A percentile compares a stretch with the other conserved stretches of the same genome.
Evolutionary conservation across 2,329 filamentous ascomycete species (phyloP).

Genomic region (Nakataea oryzae): DNA sequence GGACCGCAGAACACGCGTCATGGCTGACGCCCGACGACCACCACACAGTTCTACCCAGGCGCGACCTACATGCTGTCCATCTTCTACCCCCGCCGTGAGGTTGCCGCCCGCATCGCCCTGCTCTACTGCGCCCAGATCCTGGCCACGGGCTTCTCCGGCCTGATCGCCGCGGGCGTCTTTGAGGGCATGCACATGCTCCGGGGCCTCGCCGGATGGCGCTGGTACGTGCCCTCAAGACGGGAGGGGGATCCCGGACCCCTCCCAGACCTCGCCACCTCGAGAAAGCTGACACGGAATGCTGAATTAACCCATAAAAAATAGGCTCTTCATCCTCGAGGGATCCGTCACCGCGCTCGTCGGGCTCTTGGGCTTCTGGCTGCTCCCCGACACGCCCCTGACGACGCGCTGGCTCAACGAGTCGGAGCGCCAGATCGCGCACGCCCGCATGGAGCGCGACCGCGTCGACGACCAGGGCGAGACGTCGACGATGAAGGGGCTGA

Average conservation of each 20-base stretch:
- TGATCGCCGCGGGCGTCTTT: constrained; percentile 35
- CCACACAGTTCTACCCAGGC: constrained; percentile 19
- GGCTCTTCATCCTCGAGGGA: constrained; percentile 24
- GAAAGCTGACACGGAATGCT: background rate
- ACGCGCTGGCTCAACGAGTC: constrained; percentile 11
- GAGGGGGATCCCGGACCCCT: constrained; percentile 10
- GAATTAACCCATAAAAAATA: no score
- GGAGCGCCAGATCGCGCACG: constrained; percentile 17
- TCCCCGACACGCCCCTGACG: constrained; percentile 14
- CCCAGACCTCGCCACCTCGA: background rate
- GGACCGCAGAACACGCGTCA: background rate
- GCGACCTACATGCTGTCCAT: constrained; percentile 28
- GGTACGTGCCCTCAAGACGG: constrained; percentile 15
- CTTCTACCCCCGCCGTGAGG: constrained; percentile 28
- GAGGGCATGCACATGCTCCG: constrained; percentile 32
- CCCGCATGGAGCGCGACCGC: constrained; percentile 16
- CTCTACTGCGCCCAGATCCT: constrained; percentile 24
- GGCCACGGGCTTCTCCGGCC: constrained; percentile 34
- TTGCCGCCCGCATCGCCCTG: constrained; percentile 23
- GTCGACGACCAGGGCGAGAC: constrained; percentile 14
- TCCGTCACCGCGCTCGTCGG: constrained; percentile 20
- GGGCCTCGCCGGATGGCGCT: constrained; percentile 39
- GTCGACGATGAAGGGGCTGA: constrained; percentile 10
- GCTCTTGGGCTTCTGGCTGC: constrained; percentile 8
- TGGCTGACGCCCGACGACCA: background rate